phyloP scores from a whole-genome alignment of 148 eudicot genomes.

The Oxyria digyna region DNA sequence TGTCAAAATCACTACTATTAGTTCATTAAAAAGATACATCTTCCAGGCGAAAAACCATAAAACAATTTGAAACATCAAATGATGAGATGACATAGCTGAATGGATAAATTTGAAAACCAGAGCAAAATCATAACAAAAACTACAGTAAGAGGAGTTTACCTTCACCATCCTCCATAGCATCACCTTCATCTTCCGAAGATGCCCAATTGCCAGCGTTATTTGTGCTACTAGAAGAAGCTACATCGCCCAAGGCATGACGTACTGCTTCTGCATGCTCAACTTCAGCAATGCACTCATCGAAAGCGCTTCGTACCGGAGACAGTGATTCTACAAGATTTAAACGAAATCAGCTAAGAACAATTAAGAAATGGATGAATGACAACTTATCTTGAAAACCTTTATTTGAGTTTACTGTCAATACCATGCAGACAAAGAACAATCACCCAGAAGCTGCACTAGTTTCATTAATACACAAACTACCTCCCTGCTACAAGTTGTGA shows the following conservation, averaged over 20 bases:
- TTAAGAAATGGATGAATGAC: not conserved
- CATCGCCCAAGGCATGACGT: constrained; percentile 55
- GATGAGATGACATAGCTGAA: not conserved
- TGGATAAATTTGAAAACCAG: not conserved
- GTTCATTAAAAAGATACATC: not conserved
- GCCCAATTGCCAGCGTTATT: constrained; percentile 47
- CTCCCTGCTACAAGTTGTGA: not conserved
- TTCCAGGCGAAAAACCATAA: not conserved
- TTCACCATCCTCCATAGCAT: constrained; percentile 68
- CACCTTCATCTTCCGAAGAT: constrained; percentile 81
- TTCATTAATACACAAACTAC: not conserved
- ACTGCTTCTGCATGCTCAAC: constrained; percentile 59
- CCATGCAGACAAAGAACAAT: not conserved
- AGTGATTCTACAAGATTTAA: constrained; percentile 33
- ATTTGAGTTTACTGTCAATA: not conserved
- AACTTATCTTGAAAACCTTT: not conserved
- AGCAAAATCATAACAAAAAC: not conserved
- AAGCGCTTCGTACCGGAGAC: constrained; percentile 53
- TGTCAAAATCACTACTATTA: not conserved
- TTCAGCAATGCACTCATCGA: constrained; percentile 45
- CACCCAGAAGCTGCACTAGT: not conserved
- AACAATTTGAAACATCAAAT: not conserved
- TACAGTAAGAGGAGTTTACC: constrained; percentile 19
- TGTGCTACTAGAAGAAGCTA: constrained; percentile 48
- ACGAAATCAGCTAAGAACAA: not conserved